Percentiles rank a stretch among this genome's conserved stretches.
phyloP scores from a whole-genome alignment of 2,329 filamentous ascomycete species.

The Pezicula radicicola region DNA sequence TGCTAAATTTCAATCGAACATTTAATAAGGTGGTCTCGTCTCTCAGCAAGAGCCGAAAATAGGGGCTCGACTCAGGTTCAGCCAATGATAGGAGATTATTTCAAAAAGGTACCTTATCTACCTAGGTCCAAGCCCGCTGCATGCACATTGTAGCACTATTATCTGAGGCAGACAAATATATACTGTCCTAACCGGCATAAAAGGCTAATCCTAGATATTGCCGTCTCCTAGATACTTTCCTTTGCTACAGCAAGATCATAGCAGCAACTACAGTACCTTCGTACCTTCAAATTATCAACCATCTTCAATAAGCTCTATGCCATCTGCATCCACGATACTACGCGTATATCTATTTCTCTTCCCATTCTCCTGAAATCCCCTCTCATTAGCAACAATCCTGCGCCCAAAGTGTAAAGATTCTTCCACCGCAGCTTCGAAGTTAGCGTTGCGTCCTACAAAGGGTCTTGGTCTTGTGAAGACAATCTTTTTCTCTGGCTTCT shows the following conservation, averaged over 20 bases:
- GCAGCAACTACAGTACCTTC: background rate
- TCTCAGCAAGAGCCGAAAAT: too few relatives aligned
- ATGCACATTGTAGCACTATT: too few relatives aligned
- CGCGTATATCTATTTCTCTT: constrained; percentile 1
- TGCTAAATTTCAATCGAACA: too few relatives aligned
- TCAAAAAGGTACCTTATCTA: too few relatives aligned
- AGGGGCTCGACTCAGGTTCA: too few relatives aligned
- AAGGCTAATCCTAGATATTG: too few relatives aligned
- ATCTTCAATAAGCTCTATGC: constrained; percentile 12
- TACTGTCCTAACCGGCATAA: too few relatives aligned
- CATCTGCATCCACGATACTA: background rate
- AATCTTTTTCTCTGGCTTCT: constrained; percentile 5
- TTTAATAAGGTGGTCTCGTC: too few relatives aligned
- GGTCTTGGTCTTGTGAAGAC: constrained; percentile 15
- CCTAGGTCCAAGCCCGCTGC: too few relatives aligned
- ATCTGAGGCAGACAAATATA: too few relatives aligned
- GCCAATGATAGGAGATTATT: too few relatives aligned
- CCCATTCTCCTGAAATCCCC: background rate
- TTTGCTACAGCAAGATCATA: background rate
- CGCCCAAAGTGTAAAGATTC: constrained; percentile 12
- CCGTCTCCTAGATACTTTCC: too few relatives aligned
- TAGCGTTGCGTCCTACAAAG: constrained; percentile 7
- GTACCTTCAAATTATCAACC: constrained; percentile 8
- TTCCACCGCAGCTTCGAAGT: background rate
- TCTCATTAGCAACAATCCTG: background rate